A percentile compares a stretch with the other conserved stretches of the same genome.
phyloP scores from a whole-genome alignment of 192 early-diverging fungal species.

The Radiomyces spectabilis region DNA sequence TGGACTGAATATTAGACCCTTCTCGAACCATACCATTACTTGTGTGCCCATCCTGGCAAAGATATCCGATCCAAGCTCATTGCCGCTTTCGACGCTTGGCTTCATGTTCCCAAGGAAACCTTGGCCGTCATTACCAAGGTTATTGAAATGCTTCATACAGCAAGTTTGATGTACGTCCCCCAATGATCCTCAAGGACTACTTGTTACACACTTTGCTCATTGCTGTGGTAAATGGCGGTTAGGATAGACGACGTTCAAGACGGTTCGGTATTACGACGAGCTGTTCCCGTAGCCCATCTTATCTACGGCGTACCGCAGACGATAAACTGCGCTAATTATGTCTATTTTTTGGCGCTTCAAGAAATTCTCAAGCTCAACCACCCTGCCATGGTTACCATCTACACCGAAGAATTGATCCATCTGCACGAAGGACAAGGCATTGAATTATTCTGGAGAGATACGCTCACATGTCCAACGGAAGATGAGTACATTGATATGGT shows the following conservation, averaged over 20 bases:
- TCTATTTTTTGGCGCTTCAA: slow-evolving; percentile 87
- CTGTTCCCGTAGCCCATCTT: slow-evolving; percentile 88
- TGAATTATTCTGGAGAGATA: slow-evolving; percentile 85
- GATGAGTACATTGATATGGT: slow-evolving; percentile 84
- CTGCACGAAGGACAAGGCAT: slow-evolving; percentile 95
- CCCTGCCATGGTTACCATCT: slow-evolving; percentile 68
- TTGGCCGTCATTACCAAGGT: slow-evolving; percentile 70
- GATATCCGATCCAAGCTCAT: slow-evolving; percentile 89
- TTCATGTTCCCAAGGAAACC: slow-evolving; percentile 61
- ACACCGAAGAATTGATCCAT: slow-evolving; percentile 83
- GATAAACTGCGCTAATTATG: slow-evolving; percentile 94
- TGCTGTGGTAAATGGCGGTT: not conserved
- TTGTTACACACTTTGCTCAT: not conserved
- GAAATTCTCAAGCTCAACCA: slow-evolving; percentile 59
- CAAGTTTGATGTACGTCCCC: slow-evolving; percentile 72
- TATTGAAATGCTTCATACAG: slow-evolving; percentile 92
- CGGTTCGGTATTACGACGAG: slow-evolving; percentile 77
- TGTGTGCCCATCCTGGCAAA: slow-evolving; percentile 83
- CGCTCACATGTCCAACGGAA: slow-evolving; percentile 76
- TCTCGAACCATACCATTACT: slow-evolving; percentile 90
- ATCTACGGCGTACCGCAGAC: slow-evolving; percentile 91
- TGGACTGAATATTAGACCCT: slow-evolving; percentile 63
- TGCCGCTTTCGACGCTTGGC: slow-evolving; percentile 86
- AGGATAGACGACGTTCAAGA: slow-evolving; percentile 97
- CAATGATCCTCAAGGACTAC: not conserved